Evolutionary conservation across 2,329 filamentous ascomycete species (phyloP).

Genomic region (Podosphaera xanthii): DNA sequence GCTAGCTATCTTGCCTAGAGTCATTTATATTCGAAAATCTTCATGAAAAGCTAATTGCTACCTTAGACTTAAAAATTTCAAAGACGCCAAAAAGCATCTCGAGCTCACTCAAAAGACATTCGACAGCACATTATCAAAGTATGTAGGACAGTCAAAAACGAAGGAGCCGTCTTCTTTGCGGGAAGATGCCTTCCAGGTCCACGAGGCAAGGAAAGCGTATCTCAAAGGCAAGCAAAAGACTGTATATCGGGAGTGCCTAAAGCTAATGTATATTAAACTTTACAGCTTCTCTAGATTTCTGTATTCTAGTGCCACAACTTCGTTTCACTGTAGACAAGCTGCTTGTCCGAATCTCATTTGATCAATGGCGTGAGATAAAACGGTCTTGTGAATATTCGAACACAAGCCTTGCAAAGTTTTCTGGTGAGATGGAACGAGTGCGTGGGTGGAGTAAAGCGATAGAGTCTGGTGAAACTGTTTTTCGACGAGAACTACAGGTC

Average conservation of each 20-base stretch:
- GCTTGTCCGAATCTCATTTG: constrained; percentile 61
- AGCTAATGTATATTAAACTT: background rate
- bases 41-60: background rate
- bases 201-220: constrained; percentile 78
- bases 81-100: constrained; percentile 54
- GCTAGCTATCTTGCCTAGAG: background rate
- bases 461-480: constrained; percentile 67
- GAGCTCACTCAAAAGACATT: constrained; percentile 67
- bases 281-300: constrained; percentile 70
- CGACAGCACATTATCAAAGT: constrained; percentile 60
- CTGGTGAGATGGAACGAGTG: constrained; percentile 70
- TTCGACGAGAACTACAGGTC: constrained; percentile 57
- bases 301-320: constrained; percentile 65
- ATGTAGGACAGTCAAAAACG: constrained; percentile 66
- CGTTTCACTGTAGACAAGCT: constrained; percentile 67
- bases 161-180: constrained; percentile 81
- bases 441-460: constrained; percentile 86
- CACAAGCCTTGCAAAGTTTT: constrained; percentile 40
- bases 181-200: constrained; percentile 88
- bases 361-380: constrained; percentile 76
- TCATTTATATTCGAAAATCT: background rate
- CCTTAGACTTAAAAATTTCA: constrained; percentile 46
- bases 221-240: constrained; percentile 27
- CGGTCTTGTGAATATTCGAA: constrained; percentile 41
- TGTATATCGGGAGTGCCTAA: background rate